phyloP scores from a whole-genome alignment of 2,329 filamentous ascomycete species.

The Paraconiothyrium sp. region DNA sequence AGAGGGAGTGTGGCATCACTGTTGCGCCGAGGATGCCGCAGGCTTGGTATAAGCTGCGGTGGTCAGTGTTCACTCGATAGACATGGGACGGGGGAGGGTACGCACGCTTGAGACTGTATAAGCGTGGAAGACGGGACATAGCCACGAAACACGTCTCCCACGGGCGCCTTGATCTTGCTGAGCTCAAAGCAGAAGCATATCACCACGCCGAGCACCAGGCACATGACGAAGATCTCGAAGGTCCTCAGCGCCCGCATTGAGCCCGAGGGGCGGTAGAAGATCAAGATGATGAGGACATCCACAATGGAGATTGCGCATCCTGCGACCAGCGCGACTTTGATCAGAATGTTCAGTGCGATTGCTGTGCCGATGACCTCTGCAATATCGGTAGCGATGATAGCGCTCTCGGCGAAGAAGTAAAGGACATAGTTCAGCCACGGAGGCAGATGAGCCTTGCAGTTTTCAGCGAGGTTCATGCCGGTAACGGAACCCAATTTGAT shows the following conservation, averaged over 20 bases:
- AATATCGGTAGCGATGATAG: conserved; percentile 68
- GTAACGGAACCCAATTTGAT: conserved; percentile 66
- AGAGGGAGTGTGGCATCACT: conserved; percentile 69
- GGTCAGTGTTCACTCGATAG: conserved; percentile 9
- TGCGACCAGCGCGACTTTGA: conserved; percentile 63
- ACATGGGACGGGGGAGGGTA: background rate
- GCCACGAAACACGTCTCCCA: conserved; percentile 63
- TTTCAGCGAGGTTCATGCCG: conserved; percentile 60
- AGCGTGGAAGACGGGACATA: conserved; percentile 65
- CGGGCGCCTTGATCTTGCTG: conserved; percentile 60
- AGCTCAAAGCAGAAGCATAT: conserved; percentile 67
- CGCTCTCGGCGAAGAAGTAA: conserved; percentile 64
- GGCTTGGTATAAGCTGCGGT: conserved; percentile 65
- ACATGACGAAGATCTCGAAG: conserved; percentile 65
- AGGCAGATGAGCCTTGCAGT: conserved; percentile 60
- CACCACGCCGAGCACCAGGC: conserved; percentile 64
- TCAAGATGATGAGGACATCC: conserved; percentile 65
- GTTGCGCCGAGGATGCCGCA: conserved; percentile 82
- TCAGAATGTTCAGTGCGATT: conserved; percentile 64
- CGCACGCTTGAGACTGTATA: conserved; percentile 60
- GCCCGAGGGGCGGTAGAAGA: conserved; percentile 64
- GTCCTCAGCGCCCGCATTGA: conserved; percentile 61
- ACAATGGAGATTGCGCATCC: conserved; percentile 66
- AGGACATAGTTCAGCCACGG: conserved; percentile 64
- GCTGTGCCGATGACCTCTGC: conserved; percentile 67